Conservation (phyloP, 2,329 filamentous ascomycete genomes). For the Sporothrix schenckii region DNA sequence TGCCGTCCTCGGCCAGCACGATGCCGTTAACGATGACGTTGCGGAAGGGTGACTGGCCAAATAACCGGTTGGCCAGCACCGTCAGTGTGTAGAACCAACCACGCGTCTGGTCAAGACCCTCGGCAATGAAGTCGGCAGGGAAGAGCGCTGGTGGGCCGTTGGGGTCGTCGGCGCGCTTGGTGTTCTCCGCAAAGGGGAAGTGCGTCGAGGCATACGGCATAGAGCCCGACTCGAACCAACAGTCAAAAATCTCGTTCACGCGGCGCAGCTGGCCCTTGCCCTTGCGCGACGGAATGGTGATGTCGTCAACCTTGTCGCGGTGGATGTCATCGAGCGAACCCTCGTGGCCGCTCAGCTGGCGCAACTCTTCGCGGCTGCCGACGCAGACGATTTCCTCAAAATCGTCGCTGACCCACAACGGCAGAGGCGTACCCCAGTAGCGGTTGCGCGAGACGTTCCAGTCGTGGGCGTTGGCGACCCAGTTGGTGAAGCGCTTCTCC, state of each 20-base stretch:
- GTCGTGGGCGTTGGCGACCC: constrained; percentile 88
- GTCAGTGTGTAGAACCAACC: constrained; percentile 97
- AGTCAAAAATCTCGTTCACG: constrained; percentile 65
- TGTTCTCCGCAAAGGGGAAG: constrained; percentile 71
- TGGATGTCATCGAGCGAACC: constrained; percentile 85
- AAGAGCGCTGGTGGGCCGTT: constrained; percentile 41
- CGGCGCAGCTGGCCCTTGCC: constrained; percentile 66
- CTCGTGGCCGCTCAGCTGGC: constrained; percentile 80
- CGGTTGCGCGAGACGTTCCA: constrained; percentile 95
- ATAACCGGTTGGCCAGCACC: constrained; percentile 78
- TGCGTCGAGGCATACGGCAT: constrained; percentile 61
- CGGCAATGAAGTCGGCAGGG: constrained; percentile 57
- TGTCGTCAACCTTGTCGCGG: constrained; percentile 88
- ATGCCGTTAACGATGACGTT: constrained; percentile 64
- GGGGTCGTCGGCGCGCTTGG: constrained; percentile 78
- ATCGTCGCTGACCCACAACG: constrained; percentile 81
- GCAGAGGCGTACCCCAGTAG: constrained; percentile 76
- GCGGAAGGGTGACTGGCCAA: constrained; percentile 71
- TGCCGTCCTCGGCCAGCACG: constrained; percentile 67
- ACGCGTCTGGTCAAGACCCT: constrained; percentile 74
- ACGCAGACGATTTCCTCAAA: constrained; percentile 83
- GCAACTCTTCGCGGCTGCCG: constrained; percentile 82
- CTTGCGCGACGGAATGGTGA: constrained; percentile 88
- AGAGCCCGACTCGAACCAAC: constrained; percentile 57
- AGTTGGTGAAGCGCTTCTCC: constrained; percentile 85